Conservation (phyloP, 441 rosid genomes). For the Kokia cookei region DNA sequence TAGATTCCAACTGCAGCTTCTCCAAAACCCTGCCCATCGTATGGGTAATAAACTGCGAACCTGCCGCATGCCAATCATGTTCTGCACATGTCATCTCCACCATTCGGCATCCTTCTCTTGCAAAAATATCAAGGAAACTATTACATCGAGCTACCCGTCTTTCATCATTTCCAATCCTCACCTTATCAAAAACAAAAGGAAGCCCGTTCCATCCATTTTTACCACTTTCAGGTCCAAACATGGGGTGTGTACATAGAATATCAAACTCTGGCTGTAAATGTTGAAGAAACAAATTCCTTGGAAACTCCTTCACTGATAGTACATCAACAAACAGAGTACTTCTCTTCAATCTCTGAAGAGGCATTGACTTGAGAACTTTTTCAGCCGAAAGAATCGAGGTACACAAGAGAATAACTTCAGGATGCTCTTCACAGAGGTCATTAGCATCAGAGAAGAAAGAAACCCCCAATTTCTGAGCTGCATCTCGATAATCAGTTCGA, state of each 20-base stretch:
- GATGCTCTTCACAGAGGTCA: slow-evolving; percentile 71
- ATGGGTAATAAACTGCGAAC: slow-evolving; percentile 71
- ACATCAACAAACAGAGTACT: slow-evolving; percentile 77
- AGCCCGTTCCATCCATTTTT: slow-evolving; percentile 56
- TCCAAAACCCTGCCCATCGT: slow-evolving; percentile 59
- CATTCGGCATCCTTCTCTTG: slow-evolving; percentile 60
- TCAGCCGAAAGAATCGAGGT: slow-evolving; percentile 67
- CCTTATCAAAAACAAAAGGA: slow-evolving; percentile 58
- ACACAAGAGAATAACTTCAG: slow-evolving; percentile 61
- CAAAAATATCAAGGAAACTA: slow-evolving; percentile 45
- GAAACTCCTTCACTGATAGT: slow-evolving; percentile 72
- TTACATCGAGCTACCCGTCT: slow-evolving; percentile 34
- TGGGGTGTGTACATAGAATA: slow-evolving; percentile 67
- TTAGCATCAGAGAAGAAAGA: slow-evolving; percentile 44
- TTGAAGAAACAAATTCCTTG: slow-evolving; percentile 50
- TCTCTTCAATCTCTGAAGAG: slow-evolving; percentile 60
- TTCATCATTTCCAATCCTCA: slow-evolving; percentile 39
- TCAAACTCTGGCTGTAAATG: slow-evolving; percentile 45
- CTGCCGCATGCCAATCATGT: slow-evolving; percentile 64
- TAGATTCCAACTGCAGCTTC: slow-evolving; percentile 43
- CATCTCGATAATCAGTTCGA: slow-evolving; percentile 46
- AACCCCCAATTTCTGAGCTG: slow-evolving; percentile 43
- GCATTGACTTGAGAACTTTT: slow-evolving; percentile 53
- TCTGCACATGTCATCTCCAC: slow-evolving; percentile 69
- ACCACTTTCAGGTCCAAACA: slow-evolving; percentile 79